Base-by-base conservation (phyloP, 176 grass and related monocot genomes). In the Aegilops longissima region DNA sequence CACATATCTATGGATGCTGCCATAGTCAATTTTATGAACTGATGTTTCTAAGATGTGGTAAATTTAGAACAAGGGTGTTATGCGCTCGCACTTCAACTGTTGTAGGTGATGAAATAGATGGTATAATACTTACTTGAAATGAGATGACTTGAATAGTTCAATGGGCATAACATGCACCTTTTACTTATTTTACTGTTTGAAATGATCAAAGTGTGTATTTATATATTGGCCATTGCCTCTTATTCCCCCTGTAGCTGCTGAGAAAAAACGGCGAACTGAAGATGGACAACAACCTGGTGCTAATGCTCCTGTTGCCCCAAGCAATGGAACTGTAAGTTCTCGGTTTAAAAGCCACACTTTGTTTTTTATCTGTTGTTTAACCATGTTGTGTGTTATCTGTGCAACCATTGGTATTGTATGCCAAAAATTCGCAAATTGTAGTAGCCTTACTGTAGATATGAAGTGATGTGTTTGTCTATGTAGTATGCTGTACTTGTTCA, bases 241-340 rank as follows among this genome's bases (percentile, higher is more conserved):
- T 77, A 52, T 81, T 64, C 20, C 73, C 25, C 11, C 11, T 82
- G 78, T 27, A 96, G 92, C 89, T 54, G 89, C 88, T 79, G 97
- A 94, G 87, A 99, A 83, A 92, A 99, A 92, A 58, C 86, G 90
- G 51, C 84, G 90, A 51, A 69, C 80, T 76, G 94, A 97, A 82
- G 97, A 99, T 78, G 39, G 85, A 62, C 92, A 96, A 62, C 85
- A 93, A 52, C 61, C 81, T 82, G 88, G 83, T 33, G 83, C 87
- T 76, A 94, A 88, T 86, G 82, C 80, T 52, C 23, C 88, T 52
- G 73, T 2, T 91, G 73, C 81, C 23, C 90, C 94, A 87, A 93
- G 59, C 84, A 99, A 93, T 83, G 97, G 90, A 83, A 84, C 86
- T 94, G 97, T 99, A 94, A 99, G 94, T 85, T 87, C 68, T 39